Evolutionary conservation across 441 rosid species (phyloP), one percentile per base, ranked within the genome.

Genomic region (Metrosideros polymorpha): DNA sequence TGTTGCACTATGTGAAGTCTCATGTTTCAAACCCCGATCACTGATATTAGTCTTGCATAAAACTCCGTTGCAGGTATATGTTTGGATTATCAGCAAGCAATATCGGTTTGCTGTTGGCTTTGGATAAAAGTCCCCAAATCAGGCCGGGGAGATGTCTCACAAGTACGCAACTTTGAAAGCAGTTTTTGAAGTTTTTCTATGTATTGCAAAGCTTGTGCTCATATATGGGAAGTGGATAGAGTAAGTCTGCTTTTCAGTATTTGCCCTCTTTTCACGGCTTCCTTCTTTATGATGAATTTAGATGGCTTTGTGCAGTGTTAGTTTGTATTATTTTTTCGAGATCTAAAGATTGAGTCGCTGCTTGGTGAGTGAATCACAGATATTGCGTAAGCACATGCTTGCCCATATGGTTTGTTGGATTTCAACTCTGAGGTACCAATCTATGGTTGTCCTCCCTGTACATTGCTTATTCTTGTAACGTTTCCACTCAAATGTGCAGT

Each of bases 81-180:
- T 93, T 86, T 86, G 97, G 94, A 55, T 85, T 94, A 76, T 91
- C 95, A 83, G 89, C 95, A 79, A 92, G 87, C 91, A 93, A 92
- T 84, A 90, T 85, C 42, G 99, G 99, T 84, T 91, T 98, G 93
- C 91, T 93, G 83, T 89, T 96, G 93, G 94, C 96, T 63, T 88
- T 98, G 76, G 98, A 98, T 86, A 95, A 91, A 92, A 91, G 92
- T 75, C 95, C 98, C 49, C 91, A 89, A 49, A 87, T 89, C 88
- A 92, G 94, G 92, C 98, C 90, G 85, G 92, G 95, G 98, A 94
- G 97, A 93, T 98, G 97, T 89, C 95, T 98, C 50, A 85, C 94
- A 84, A 98, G 97, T 76, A 92, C 94, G 3, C 97, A 94, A 92
- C 91, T 94, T 86, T 94, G 93, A 94, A 91, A 87, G 82, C 39